Evolutionary conservation across 1,284 basidiomycete species (phyloP).

Genomic region (Singerocomus rubriflavus): DNA sequence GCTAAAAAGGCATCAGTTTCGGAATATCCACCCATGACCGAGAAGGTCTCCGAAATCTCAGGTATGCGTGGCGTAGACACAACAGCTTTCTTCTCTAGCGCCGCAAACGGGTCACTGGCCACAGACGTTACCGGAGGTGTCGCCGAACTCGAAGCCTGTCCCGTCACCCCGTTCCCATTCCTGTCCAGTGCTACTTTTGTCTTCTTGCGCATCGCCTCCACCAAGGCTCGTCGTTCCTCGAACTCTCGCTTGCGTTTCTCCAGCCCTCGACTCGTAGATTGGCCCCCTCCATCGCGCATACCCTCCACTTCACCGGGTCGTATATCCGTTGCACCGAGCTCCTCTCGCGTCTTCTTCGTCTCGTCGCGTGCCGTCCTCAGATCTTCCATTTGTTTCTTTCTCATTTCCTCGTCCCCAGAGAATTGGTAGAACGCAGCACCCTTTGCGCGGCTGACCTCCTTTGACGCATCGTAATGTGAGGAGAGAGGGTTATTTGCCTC

Average conservation of each 20-base stretch:
- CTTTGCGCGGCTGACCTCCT: slow-evolving; percentile 82
- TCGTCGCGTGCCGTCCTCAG: slow-evolving; percentile 65
- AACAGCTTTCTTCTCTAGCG: slow-evolving; percentile 42
- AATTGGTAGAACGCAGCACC: slow-evolving; percentile 92
- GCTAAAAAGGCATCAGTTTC: slow-evolving; percentile 63
- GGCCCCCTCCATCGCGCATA: slow-evolving; percentile 42
- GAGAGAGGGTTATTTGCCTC: slow-evolving; percentile 74
- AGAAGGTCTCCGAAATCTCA: not conserved
- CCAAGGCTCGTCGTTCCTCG: slow-evolving; percentile 69
- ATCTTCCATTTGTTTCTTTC: slow-evolving; percentile 77
- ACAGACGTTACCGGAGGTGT: slow-evolving; percentile 4
- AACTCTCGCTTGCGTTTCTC: slow-evolving; percentile 78
- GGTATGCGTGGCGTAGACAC: slow-evolving; percentile 10
- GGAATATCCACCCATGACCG: slow-evolving; percentile 27
- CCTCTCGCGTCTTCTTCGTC: slow-evolving; percentile 64
- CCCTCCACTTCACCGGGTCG: slow-evolving; percentile 65
- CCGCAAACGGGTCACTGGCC: slow-evolving; percentile 46
- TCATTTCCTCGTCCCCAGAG: slow-evolving; percentile 74
- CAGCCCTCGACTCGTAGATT: slow-evolving; percentile 55
- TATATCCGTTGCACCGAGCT: slow-evolving; percentile 56
- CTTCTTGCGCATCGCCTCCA: slow-evolving; percentile 83
- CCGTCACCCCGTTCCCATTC: not conserved
- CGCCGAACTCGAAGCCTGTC: slow-evolving; percentile 3
- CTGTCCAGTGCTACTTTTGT: slow-evolving; percentile 31
- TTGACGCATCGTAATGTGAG: slow-evolving; percentile 78